phyloP scores from a whole-genome alignment of 2,329 filamentous ascomycete genomes.

The Cercospora citrullina region DNA sequence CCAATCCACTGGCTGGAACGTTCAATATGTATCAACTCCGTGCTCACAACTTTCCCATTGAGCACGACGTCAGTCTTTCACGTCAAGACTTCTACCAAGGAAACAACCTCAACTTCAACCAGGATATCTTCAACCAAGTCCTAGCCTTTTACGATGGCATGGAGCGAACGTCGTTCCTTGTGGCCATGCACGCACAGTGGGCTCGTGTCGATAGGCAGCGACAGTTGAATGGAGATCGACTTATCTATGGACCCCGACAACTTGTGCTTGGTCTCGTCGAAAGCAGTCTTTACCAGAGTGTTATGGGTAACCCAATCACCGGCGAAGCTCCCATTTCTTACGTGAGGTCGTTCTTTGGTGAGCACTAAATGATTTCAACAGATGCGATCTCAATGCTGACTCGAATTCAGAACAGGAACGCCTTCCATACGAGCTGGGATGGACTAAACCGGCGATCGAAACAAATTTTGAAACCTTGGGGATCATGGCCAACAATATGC shows the following conservation, averaged over 20 bases:
- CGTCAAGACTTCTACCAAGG: conserved; percentile 37
- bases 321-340: conserved; percentile 19
- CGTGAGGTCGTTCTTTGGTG: conserved; percentile 25
- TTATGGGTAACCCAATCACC: conserved; percentile 34
- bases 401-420: conserved; percentile 34
- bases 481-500: conserved; percentile 27
- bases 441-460: conserved; percentile 29
- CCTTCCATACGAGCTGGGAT: conserved; percentile 41
- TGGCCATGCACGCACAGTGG: conserved; percentile 35
- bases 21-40: conserved; percentile 8
- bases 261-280: conserved; percentile 42
- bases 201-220: conserved; percentile 34
- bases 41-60: conserved; percentile 34
- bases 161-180: conserved; percentile 32
- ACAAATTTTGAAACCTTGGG: conserved; percentile 27
- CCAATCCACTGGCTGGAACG: conserved; percentile 15
- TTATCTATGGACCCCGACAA: conserved; percentile 37
- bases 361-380: background rate
- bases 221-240: conserved; percentile 32
- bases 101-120: conserved; percentile 39
- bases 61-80: conserved; percentile 39
- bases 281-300: conserved; percentile 40
- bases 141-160: conserved; percentile 33
- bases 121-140: conserved; percentile 36
- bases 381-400: background rate